phyloP scores from a whole-genome alignment of 129 eudicot species.

The Escallonia rubra region DNA sequence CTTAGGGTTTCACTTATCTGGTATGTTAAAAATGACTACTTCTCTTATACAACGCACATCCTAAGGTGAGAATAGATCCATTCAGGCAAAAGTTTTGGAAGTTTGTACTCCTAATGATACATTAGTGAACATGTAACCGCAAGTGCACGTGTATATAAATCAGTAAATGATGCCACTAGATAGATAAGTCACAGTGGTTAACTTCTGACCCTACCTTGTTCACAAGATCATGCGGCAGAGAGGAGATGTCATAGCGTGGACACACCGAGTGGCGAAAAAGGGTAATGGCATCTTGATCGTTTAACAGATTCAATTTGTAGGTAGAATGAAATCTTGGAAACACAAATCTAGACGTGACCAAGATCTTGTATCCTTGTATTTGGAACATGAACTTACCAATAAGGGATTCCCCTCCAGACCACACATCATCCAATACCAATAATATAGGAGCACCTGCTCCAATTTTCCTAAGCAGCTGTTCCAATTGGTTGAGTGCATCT shows the following conservation, averaged over 20 bases:
- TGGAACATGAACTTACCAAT: conserved; percentile 24
- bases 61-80: too few relatives aligned
- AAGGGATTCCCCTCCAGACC: conserved; percentile 33
- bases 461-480: conserved; percentile 10
- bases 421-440: conserved; percentile 54
- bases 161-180: not conserved
- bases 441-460: conserved; percentile 18
- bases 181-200: too few relatives aligned
- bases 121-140: too few relatives aligned
- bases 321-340: conserved; percentile 30
- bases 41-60: too few relatives aligned
- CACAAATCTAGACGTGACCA: conserved; percentile 44
- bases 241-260: conserved; percentile 2
- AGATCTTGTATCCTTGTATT: conserved; percentile 25
- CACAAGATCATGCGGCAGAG: conserved; percentile 34
- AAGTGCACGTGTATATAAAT: not conserved
- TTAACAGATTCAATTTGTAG: conserved; percentile 25
- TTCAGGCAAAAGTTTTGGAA: too few relatives aligned
- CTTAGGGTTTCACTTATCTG: too few relatives aligned
- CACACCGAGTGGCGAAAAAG: conserved; percentile 41
- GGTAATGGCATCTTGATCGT: conserved; percentile 36
- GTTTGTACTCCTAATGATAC: too few relatives aligned
- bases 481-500: conserved; percentile 22
- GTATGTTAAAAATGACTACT: too few relatives aligned
- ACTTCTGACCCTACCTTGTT: conserved; percentile 25